Evolutionary conservation across 1,284 basidiomycete species (phyloP).

Genomic region (Apiotrichum porosum): DNA sequence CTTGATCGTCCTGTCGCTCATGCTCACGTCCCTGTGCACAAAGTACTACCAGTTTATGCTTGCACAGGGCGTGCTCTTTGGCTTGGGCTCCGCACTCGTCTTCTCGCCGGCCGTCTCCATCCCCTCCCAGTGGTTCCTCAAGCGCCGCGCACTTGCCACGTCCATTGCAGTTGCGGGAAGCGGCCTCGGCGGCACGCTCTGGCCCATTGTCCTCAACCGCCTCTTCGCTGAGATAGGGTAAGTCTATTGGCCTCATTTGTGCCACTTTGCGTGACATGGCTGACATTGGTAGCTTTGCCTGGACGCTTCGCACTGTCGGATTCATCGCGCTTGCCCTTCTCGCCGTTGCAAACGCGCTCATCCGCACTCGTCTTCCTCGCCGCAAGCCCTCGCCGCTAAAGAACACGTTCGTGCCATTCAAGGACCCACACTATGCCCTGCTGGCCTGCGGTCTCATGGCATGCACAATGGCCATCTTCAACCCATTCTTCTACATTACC

Average conservation of each 20-base stretch:
- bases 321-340: slow-evolving; percentile 26
- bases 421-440: slow-evolving; percentile 19
- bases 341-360: slow-evolving; percentile 11
- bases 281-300: no score
- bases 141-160: slow-evolving; percentile 27
- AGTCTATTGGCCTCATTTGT: no score
- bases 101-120: slow-evolving; percentile 54
- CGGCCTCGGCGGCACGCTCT: slow-evolving; percentile 41
- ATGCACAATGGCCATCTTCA: slow-evolving; percentile 27
- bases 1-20: slow-evolving; percentile 49
- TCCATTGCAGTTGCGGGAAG: slow-evolving; percentile 28
- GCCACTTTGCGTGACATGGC: no score
- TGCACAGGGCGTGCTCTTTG: slow-evolving; percentile 23
- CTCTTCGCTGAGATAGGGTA: slow-evolving; percentile 23
- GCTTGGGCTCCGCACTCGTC: slow-evolving; percentile 46
- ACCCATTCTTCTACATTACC: slow-evolving; percentile 33
- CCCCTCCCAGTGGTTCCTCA: slow-evolving; percentile 54
- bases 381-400: slow-evolving; percentile 17
- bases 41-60: slow-evolving; percentile 55
- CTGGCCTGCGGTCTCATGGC: slow-evolving; percentile 25
- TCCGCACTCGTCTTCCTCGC: slow-evolving; percentile 19
- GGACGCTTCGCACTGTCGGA: slow-evolving; percentile 24
- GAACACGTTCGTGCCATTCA: slow-evolving; percentile 19
- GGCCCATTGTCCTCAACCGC: slow-evolving; percentile 35
- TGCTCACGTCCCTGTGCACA: slow-evolving; percentile 50